Base-by-base conservation (phyloP, 345 rosid species). In the Salix viminalis region DNA sequence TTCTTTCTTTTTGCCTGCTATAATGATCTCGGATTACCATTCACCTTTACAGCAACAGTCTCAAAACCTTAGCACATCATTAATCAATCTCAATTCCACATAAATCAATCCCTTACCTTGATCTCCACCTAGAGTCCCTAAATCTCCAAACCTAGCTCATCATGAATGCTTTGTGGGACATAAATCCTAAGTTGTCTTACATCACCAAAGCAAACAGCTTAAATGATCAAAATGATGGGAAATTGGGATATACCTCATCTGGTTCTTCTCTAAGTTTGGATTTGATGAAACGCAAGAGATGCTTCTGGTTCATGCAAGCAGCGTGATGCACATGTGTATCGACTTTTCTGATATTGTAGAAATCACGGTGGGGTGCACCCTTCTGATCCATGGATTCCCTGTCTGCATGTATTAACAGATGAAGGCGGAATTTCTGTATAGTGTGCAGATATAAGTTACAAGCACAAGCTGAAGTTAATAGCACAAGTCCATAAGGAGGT, bases 221-320 rank as follows among this genome's bases (percentile, higher is more conserved):
- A 75, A 19, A 48, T 9, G 3, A 41, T 52, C 34, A 36, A 58
- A 50, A 61, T 26, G 2, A 62, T 67, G 56, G 8, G 72, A 79
- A 23, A 75, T 75, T 23, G 52, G 6, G 78, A 24, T 60, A 36
- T 69, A 85, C 90, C 84, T 87, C 88, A 75, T 87, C 90, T 54
- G 90, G 88, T 82, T 87, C 88, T 78, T 82, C 85, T 77, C 77
- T 70, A 65, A 85, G 83, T 77, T 87, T 87, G 52, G 88, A 87
- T 72, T 87, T 84, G 74, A 87, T 87, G 83, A 87, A 87, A 41
- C 85, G 79, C 67, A 87, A 76, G 23, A 87, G 88, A 84, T 87
- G 90, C 77, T 85, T 87, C 81, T 85, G 88, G 82, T 87, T 87
- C 90, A 85, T 87, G 81, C 90, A 87, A 26, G 90, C 88, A 78